phyloP scores from a whole-genome alignment of 495 filamentous ascomycete species.

The Thozetella sp. region DNA sequence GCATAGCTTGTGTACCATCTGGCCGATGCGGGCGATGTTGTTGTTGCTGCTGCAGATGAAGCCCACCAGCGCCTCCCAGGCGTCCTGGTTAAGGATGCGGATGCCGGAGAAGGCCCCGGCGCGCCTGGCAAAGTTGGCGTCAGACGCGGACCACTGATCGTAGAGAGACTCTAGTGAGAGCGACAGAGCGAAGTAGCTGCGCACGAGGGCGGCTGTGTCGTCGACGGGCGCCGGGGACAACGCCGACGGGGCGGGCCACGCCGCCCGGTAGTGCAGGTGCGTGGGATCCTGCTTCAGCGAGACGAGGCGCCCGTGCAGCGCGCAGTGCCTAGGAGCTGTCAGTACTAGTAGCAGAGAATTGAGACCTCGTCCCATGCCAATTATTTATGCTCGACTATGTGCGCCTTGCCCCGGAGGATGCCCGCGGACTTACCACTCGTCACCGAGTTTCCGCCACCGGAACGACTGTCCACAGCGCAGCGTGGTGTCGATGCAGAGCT shows the following conservation, averaged over 20 bases:
- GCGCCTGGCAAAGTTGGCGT: conserved; percentile 87
- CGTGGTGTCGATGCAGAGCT: conserved; percentile 90
- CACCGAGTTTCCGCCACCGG: conserved; percentile 81
- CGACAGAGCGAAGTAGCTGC: conserved; percentile 80
- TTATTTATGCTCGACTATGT: too few relatives aligned
- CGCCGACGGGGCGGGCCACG: too few relatives aligned
- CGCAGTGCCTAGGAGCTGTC: conserved; percentile 63
- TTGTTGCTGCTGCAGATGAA: conserved; percentile 99
- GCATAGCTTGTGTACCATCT: conserved; percentile 96
- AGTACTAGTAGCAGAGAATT: conserved; percentile 4
- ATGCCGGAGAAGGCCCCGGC: conserved; percentile 88
- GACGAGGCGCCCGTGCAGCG: conserved; percentile 81
- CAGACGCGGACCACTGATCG: conserved; percentile 80
- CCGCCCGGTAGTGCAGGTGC: conserved; percentile 80
- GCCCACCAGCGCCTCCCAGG: conserved; percentile 91
- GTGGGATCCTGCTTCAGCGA: conserved; percentile 80
- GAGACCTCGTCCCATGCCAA: background rate
- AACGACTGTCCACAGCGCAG: conserved; percentile 92
- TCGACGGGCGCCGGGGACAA: conserved; percentile 37
- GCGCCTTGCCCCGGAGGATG: too few relatives aligned
- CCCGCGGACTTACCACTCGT: conserved; percentile 74
- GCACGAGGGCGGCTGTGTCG: conserved; percentile 67
- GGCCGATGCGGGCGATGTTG: conserved; percentile 90
- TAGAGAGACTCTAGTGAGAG: conserved; percentile 77
- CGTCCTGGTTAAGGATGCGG: conserved; percentile 91